Base-by-base conservation (phyloP, 2,329 filamentous ascomycete species). In the Rutstroemia sp. region DNA sequence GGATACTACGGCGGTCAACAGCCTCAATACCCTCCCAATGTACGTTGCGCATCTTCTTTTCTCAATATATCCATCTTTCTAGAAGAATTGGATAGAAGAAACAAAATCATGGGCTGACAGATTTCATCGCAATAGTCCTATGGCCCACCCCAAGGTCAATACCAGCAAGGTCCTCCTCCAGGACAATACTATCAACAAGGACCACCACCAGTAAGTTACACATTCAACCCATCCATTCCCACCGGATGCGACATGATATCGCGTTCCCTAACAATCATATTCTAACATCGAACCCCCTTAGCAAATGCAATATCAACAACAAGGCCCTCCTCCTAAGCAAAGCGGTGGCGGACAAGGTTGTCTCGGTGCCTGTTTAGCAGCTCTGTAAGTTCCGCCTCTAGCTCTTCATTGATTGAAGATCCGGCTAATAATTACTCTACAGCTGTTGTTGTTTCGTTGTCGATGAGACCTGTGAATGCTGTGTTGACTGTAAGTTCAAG, bases 391-490 rank as follows among this genome's bases (percentile, higher is more conserved):
- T n/a, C 39, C 39, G 5, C 39, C 16, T 42, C 17, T 34, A 34
- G 30, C 39, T 17, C 39, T 42, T 17, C 16, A 8, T 19, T 10
- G 5, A 42, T 8, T 42, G 16, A 9, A 42, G 7, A 42, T 42
- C 19, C 9, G 5, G 17, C 39, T 42, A 42, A 42, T 9, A 42
- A n/a, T 42, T 17, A n/a, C 39, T 19, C 2, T 42, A 5, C 39
- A 42, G 39, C 41, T 78, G 76, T 65, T 78, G 76, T 65, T 79
- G 77, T 67, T 79, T 76, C 63, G 71, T 76, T 54, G 75, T 73
- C 60, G 76, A 78, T 62, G 73, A 78, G 62, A 72, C 74, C 52
- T 78, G 77, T 66, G 77, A 80, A 63, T 75, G 74, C 63, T 78
- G 75, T 60, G 69, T 70, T 49, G 75, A 77, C 41, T 78, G 76